A percentile compares a stretch with the other conserved stretches of the same genome.
phyloP scores from a whole-genome alignment of 2,329 filamentous ascomycete species.

The Orbilia quercus region DNA sequence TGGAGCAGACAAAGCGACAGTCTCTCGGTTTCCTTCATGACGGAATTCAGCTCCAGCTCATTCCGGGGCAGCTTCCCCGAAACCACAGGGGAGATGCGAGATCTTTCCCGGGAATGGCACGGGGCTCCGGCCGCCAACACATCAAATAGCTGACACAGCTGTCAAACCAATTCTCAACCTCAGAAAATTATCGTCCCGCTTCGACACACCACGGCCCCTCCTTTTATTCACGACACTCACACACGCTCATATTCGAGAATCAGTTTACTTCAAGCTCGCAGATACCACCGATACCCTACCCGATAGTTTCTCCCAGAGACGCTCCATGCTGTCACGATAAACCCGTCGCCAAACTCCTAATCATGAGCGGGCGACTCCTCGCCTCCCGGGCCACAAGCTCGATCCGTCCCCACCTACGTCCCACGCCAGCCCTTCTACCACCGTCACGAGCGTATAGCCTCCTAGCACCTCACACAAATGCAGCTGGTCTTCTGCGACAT shows the following conservation, averaged over 20 bases:
- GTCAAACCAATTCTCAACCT: constrained; percentile 2
- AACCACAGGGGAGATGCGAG: neutral
- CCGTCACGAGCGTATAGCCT: constrained; percentile 31
- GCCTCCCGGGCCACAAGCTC: constrained; percentile 69
- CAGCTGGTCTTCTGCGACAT: constrained; percentile 46
- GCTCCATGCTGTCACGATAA: constrained; percentile 52
- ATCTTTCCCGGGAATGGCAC: neutral
- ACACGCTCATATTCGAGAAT: constrained; percentile 5
- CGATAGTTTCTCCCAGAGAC: neutral
- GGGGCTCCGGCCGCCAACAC: constrained; percentile 49
- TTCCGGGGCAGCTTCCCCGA: neutral
- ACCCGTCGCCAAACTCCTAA: constrained; percentile 59
- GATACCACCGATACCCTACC: constrained; percentile 8
- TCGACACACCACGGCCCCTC: constrained; percentile 25
- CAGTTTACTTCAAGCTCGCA: constrained; percentile 1
- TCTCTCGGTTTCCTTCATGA: neutral
- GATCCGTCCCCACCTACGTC: constrained; percentile 34
- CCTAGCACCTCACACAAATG: constrained; percentile 36
- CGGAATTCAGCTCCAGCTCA: neutral
- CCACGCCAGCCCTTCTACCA: constrained; percentile 20
- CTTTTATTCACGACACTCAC: constrained; percentile 7
- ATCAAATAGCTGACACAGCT: constrained; percentile 25
- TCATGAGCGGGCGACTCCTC: constrained; percentile 79
- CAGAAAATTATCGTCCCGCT: constrained; percentile 26
- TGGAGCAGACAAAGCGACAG: neutral